Base-by-base conservation (phyloP, 1,284 basidiomycete genomes). In the Kalmanozyma brasiliensis region DNA sequence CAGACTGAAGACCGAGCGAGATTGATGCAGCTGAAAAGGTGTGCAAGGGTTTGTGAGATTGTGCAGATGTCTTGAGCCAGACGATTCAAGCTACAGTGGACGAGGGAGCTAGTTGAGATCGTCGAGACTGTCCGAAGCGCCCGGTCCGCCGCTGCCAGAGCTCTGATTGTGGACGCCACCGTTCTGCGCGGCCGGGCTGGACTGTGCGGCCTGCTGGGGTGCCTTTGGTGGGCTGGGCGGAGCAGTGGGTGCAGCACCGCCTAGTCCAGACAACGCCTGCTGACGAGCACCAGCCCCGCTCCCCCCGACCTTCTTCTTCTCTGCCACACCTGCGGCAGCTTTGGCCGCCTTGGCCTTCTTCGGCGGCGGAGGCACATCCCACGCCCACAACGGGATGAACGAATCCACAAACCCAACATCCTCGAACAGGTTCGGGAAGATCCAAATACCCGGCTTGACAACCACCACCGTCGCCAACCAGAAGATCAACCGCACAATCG, bases 351-450 rank as follows among this genome's bases (percentile, higher is more conserved):
- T 75, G n/a, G n/a, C n/a, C 66, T 76, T 76, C 53, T 73, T 71
- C 11, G 60, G 51, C 16, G 78, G 72, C n/a, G 83, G 78, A 13
- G 94, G 92, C 47, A 94, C 78, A 82, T 98, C 95, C 93, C 94
- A 99, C 73, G 93, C 94, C 93, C 93, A 99, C 7, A 92, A 83
- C 13, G 95, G 96, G 76, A 96, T 93, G 84, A 98, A 99, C 0
- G 94, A 97, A 58, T 98, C 95, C 80, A 98, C 95, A 82, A 98
- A 96, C 82, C 96, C 95, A 56, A 98, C 96, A 81, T 98, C 95
- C 30, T 95, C 95, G 77, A 98, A 98, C 42, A 99, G 85, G 82
- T 97, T 92, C 0, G 96, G 95, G 86, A 98, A 99, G 85, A 98
- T 91, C 95, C 95, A 99, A 62, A 98, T 96, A 32, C 95, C 96